Base-by-base conservation (phyloP, 202 grass and related monocot genomes). In the Dendrocalamus latiflorus region DNA sequence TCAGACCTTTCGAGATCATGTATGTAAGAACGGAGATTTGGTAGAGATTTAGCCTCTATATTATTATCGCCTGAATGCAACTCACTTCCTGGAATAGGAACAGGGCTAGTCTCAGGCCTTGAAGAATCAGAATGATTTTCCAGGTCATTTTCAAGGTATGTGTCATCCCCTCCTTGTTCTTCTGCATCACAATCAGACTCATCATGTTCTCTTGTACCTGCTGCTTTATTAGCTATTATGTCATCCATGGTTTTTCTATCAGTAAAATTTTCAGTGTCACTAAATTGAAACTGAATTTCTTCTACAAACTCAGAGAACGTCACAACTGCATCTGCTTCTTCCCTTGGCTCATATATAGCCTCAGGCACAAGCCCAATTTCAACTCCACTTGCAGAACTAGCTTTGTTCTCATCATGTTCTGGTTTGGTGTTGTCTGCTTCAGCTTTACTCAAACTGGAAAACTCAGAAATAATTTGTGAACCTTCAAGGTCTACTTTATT, bases 231-330 rank as follows among this genome's bases (percentile, higher is more conserved):
- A 79, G 49, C 45, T 80, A 43, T 67, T 41, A 34, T 1, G n/a
- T 68, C 74, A 75, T 68, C 68, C 61, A 61, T 50, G n/a, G 43
- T 85, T 38, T 90, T 85, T 88, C 44, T 80, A 78, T 85, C 87
- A 39, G 33, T 16, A 85, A 80, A 87, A 84, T 71, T 87, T 85
- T 86, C 87, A 55, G 54, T 79, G 65, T 93, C 95, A 74, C 77
- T 91, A 82, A 87, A 91, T 49, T 90, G 83, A 57, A 98, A 98
- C 77, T 93, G 92, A 74, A 84, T 83, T 71, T 97, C 86, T 65
- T 93, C 94, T 74, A 82, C 71, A 58, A 62, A 83, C 60, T 89
- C 74, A 68, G 90, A 73, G 51, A 77, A 78, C 15, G 88, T 70
- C 33, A 75, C 70, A 57, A 4, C 64, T 30, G 53, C 14, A 37